Conservation (phyloP, 2,329 filamentous ascomycete species). For the Colletotrichum caudatum region DNA sequence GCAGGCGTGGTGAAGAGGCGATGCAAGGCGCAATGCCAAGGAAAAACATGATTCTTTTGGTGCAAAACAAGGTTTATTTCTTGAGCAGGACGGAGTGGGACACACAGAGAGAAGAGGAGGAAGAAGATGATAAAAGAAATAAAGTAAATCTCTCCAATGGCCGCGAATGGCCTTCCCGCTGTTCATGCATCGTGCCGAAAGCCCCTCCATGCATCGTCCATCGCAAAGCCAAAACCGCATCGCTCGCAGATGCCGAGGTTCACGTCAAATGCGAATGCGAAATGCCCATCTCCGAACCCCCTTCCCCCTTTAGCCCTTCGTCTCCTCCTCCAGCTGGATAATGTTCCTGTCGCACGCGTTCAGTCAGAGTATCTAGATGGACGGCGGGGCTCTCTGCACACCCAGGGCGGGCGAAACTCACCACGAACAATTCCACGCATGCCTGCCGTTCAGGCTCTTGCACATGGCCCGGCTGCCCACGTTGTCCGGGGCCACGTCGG, state of each 20-base stretch:
- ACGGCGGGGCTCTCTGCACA: not conserved
- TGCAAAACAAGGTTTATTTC: not conserved
- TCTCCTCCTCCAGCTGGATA: not conserved
- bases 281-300: not conserved
- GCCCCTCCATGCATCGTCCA: not conserved
- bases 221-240: not conserved
- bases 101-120: not conserved
- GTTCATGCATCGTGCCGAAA: not conserved
- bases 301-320: too few relatives aligned
- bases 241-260: not conserved
- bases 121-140: too few relatives aligned
- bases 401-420: slow-evolving; percentile 49
- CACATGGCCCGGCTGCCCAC: slow-evolving; percentile 71
- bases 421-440: slow-evolving; percentile 71
- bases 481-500: slow-evolving; percentile 74
- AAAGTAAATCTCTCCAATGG: not conserved
- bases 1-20: not conserved
- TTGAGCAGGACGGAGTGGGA: not conserved
- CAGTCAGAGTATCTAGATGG: not conserved
- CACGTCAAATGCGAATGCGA: too few relatives aligned
- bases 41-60: not conserved
- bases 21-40: not conserved
- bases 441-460: slow-evolving; percentile 68
- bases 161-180: not conserved
- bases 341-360: not conserved